Evolutionary conservation across 148 eudicot species (phyloP).

Genomic region (Bassia scoparia): DNA sequence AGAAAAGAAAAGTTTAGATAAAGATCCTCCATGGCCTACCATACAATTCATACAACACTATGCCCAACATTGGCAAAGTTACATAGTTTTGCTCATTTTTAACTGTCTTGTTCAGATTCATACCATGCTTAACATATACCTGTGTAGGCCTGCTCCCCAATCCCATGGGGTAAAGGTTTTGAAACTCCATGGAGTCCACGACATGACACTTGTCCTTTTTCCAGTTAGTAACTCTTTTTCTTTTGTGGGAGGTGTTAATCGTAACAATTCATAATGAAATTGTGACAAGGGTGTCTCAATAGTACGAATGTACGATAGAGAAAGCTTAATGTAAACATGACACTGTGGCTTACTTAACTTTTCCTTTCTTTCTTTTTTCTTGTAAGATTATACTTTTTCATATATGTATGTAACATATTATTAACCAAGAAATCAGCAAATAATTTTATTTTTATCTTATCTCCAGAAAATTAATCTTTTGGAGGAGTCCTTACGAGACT

Average conservation of each 20-base stretch:
- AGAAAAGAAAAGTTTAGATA: not conserved
- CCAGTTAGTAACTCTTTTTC: not conserved
- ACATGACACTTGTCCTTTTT: not conserved
- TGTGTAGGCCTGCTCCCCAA: not conserved
- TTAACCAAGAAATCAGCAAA: not conserved
- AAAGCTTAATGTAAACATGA: constrained; percentile 8
- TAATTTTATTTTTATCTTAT: constrained; percentile 19
- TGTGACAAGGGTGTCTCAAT: constrained; percentile 2
- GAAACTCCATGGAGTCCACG: not conserved
- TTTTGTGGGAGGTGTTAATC: not conserved
- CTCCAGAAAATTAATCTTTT: constrained; percentile 64
- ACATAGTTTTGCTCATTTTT: not conserved
- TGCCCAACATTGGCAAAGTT: not conserved
- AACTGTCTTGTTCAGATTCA: not conserved
- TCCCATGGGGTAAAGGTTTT: not conserved
- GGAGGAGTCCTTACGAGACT: constrained; percentile 75
- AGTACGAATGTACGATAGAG: not conserved
- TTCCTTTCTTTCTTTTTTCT: constrained; percentile 2
- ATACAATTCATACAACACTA: not conserved
- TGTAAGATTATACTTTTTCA: not conserved
- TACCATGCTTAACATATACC: not conserved
- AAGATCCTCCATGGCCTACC: not conserved
- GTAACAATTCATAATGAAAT: not conserved
- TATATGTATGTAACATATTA: not conserved
- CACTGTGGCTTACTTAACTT: not conserved